Conservation (phyloP, 2,329 filamentous ascomycete species). For the Dothistroma septosporum region DNA sequence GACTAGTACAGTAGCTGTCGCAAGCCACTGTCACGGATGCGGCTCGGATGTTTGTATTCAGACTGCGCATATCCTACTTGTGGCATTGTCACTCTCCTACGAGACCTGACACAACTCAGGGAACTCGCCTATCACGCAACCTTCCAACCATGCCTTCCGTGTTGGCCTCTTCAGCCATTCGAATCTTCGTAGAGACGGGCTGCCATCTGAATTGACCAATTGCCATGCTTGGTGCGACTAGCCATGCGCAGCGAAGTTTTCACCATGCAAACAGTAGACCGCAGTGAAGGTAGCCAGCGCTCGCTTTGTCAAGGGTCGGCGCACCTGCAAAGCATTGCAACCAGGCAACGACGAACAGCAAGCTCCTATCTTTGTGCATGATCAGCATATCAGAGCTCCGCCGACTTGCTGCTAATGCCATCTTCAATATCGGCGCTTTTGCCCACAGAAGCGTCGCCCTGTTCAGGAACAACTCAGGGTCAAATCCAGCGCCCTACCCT, state of each 20-base stretch:
- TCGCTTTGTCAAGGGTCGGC: not conserved
- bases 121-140: not conserved
- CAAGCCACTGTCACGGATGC: not conserved
- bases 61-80: not conserved
- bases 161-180: not conserved
- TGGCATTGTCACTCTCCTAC: not conserved
- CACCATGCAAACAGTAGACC: not conserved
- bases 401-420: not conserved
- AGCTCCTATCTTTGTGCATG: not conserved
- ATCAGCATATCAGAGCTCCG: not conserved
- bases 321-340: not conserved
- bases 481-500: not conserved
- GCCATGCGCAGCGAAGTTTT: constrained; percentile 1
- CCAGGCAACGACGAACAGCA: not conserved
- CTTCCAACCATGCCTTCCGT: not conserved
- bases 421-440: not conserved
- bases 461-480: not conserved
- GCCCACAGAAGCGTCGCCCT: not conserved
- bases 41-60: not conserved
- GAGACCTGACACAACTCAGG: not conserved
- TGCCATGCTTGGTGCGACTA: not conserved
- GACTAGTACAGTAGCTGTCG: not conserved
- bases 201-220: not conserved
- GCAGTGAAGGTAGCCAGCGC: not conserved
- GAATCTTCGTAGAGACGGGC: not conserved